phyloP scores from a whole-genome alignment of 805 yeast species.

The Metschnikowia noctiluminum region DNA sequence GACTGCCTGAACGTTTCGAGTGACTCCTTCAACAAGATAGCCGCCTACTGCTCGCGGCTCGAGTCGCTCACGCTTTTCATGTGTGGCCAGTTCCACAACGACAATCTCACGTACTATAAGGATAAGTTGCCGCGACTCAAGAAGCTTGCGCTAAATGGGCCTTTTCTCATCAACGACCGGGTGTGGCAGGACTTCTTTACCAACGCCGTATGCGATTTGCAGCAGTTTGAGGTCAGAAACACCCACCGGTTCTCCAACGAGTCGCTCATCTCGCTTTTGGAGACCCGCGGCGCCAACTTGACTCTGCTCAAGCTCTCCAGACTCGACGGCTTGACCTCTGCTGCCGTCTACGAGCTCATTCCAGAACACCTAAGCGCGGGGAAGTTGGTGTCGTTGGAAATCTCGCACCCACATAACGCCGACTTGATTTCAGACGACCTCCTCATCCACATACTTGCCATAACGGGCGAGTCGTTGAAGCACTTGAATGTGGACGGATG shows the following conservation, averaged over 20 bases:
- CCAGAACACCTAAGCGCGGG: conserved; percentile 54
- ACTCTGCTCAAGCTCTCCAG: conserved; percentile 59
- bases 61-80: conserved; percentile 66
- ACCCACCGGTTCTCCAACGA: conserved; percentile 80
- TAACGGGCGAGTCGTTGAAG: conserved; percentile 58
- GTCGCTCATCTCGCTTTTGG: conserved; percentile 59
- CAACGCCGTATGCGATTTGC: conserved; percentile 49
- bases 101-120: conserved; percentile 60
- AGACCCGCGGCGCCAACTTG: conserved; percentile 52
- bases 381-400: conserved; percentile 53
- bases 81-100: conserved; percentile 92
- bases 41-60: conserved; percentile 74
- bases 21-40: conserved; percentile 64
- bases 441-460: conserved; percentile 55
- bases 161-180: conserved; percentile 73
- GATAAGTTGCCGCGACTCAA: conserved; percentile 54
- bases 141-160: conserved; percentile 75
- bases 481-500: conserved; percentile 71
- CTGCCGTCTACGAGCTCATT: conserved; percentile 55
- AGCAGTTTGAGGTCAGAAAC: conserved; percentile 61
- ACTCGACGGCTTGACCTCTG: conserved; percentile 66
- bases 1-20: conserved; percentile 82
- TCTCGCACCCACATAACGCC: conserved; percentile 66
- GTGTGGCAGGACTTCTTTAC: conserved; percentile 80
- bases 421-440: conserved; percentile 67